Percentiles rank a stretch among this genome's conserved stretches.
Evolutionary conservation across 306 rosid genomes (phyloP).

Genomic region (Fagus sylvatica): DNA sequence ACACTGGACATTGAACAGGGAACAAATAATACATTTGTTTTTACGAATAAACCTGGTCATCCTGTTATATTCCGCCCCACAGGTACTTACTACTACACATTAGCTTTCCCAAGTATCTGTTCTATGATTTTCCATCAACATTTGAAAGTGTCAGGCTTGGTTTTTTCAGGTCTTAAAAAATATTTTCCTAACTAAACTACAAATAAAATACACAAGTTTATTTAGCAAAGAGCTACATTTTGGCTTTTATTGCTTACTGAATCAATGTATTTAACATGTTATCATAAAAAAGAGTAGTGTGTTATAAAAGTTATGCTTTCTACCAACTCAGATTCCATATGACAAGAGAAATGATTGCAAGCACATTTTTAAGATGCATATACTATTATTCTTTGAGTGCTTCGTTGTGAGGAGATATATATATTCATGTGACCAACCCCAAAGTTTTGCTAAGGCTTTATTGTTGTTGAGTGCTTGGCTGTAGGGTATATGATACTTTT

Average conservation of each 20-base stretch:
- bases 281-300: neutral
- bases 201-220: too few relatives aligned
- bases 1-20: conserved; percentile 66
- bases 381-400: neutral
- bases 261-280: neutral
- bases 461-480: too few relatives aligned
- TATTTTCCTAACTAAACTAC: neutral
- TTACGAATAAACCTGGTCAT: conserved; percentile 64
- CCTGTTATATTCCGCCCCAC: conserved; percentile 82
- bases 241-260: neutral
- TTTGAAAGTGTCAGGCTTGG: neutral
- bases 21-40: conserved; percentile 76
- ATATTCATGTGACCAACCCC: too few relatives aligned
- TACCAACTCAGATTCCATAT: neutral
- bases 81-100: conserved; percentile 45
- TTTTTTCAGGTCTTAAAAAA: neutral
- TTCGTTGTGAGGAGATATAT: neutral
- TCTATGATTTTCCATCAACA: neutral
- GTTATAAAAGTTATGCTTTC: neutral
- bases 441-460: too few relatives aligned
- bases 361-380: neutral
- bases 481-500: neutral
- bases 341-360: neutral
- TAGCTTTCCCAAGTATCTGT: neutral
- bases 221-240: neutral